Evolutionary conservation across 2,329 filamentous ascomycete genomes (phyloP).

Genomic region (Aspergillus latus): DNA sequence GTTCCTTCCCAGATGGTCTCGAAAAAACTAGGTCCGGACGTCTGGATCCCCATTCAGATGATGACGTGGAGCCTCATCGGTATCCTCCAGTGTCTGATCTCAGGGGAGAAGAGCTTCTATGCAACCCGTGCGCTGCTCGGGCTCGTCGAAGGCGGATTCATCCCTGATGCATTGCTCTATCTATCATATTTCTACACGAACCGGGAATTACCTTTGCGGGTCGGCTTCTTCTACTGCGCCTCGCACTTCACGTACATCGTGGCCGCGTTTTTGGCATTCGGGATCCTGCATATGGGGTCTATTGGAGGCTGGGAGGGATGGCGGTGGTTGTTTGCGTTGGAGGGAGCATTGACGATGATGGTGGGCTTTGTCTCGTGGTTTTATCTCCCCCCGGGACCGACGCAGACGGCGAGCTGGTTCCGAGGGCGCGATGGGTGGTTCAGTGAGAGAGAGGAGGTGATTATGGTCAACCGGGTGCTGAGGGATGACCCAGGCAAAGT

Average conservation of each 20-base stretch:
- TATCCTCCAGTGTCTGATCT: conserved; percentile 28
- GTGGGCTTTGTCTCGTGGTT: conserved; percentile 58
- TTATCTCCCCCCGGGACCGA: conserved; percentile 64
- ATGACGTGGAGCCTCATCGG: conserved; percentile 1
- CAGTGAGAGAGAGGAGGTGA: conserved; percentile 65
- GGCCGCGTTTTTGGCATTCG: conserved; percentile 49
- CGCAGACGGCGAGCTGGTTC: conserved; percentile 58
- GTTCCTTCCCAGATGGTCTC: conserved; percentile 34
- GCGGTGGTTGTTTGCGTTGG: conserved; percentile 44
- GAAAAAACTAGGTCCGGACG: conserved; percentile 29
- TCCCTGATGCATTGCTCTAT: conserved; percentile 44
- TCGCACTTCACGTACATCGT: conserved; percentile 52
- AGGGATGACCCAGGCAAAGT: conserved; percentile 48
- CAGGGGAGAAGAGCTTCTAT: conserved; percentile 29
- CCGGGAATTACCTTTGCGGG: conserved; percentile 64
- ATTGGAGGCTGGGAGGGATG: conserved; percentile 42
- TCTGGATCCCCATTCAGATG: conserved; percentile 34
- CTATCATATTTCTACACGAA: conserved; percentile 72
- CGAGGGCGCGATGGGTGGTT: conserved; percentile 68
- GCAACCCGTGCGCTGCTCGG: conserved; percentile 42
- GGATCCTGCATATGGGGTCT: conserved; percentile 42
- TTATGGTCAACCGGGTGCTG: conserved; percentile 66
- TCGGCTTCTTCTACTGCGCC: conserved; percentile 70
- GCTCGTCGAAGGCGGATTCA: conserved; percentile 53
- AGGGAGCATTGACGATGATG: conserved; percentile 51